Evolutionary conservation across 495 filamentous ascomycete genomes (phyloP).

Genomic region (Daldinia concentrica): DNA sequence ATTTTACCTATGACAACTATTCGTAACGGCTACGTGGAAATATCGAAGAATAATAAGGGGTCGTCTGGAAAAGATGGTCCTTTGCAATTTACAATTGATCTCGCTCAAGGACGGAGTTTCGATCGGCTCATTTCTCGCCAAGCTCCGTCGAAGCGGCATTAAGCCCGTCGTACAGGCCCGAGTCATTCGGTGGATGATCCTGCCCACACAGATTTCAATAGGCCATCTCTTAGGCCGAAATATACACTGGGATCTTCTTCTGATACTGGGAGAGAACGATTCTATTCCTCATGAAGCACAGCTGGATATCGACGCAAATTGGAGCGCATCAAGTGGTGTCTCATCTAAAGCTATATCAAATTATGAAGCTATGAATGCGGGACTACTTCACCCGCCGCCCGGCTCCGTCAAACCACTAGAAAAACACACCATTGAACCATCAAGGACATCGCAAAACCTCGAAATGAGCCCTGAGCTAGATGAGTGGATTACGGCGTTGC

Average conservation of each 20-base stretch:
- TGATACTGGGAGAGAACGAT: constrained; percentile 55
- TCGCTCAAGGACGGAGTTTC: constrained; percentile 44
- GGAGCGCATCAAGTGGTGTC: constrained; percentile 63
- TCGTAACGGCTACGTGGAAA: not conserved
- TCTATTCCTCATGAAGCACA: constrained; percentile 47
- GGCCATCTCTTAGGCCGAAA: constrained; percentile 56
- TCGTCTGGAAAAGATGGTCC: constrained; percentile 51
- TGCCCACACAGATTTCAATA: constrained; percentile 59
- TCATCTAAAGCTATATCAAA: constrained; percentile 60
- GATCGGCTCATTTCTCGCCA: constrained; percentile 53
- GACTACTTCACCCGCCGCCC: constrained; percentile 54
- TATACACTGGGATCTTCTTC: constrained; percentile 65
- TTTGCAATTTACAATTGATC: constrained; percentile 58
- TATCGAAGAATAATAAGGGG: not conserved
- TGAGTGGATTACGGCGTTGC: constrained; percentile 56
- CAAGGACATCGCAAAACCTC: constrained; percentile 59
- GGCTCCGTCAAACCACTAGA: constrained; percentile 52
- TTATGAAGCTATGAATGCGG: constrained; percentile 58
- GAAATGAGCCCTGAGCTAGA: constrained; percentile 63
- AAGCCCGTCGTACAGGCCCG: constrained; percentile 58
- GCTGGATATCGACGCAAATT: constrained; percentile 53
- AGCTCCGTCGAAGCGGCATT: constrained; percentile 46
- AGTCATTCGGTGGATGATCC: constrained; percentile 66
- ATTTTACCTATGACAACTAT: not conserved
- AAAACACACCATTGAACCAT: constrained; percentile 49